Conservation (phyloP, 139 green algal species). For the Ettlia oleoabundans region DNA sequence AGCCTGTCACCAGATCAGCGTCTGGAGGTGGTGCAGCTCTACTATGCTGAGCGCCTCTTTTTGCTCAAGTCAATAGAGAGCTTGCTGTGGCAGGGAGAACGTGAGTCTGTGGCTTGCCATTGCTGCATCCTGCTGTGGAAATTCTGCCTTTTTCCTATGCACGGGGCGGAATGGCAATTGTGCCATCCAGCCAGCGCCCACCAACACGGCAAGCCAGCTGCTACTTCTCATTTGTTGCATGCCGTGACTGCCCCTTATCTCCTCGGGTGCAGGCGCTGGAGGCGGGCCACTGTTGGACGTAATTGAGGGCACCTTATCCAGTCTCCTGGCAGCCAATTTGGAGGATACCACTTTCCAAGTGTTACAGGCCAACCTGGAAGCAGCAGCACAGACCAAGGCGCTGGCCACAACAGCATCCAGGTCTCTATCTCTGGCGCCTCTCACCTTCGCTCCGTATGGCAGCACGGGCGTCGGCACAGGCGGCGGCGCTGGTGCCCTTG, state of each 20-base stretch:
- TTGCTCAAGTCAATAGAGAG: conserved; percentile 63
- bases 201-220: no score
- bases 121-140: background rate
- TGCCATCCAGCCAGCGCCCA: no score
- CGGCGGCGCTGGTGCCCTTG: background rate
- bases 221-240: no score
- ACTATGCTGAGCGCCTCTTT: conserved; percentile 58
- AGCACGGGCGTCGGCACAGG: background rate
- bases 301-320: conserved; percentile 55
- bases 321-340: conserved; percentile 31
- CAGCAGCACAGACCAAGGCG: background rate
- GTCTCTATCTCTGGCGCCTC: background rate
- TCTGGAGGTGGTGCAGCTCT: conserved; percentile 50
- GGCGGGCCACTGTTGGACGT: conserved; percentile 35
- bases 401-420: background rate
- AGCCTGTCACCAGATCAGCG: conserved; percentile 30
- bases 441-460: background rate
- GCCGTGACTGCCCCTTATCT: background rate
- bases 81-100: conserved; percentile 59
- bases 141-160: no score
- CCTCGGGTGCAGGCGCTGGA: background rate
- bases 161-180: no score
- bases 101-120: conserved; percentile 2
- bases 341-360: conserved; percentile 34
- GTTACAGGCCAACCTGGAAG: conserved; percentile 24